phyloP scores from a whole-genome alignment of 106 monocot species.

The Dactylorhiza incarnata region DNA sequence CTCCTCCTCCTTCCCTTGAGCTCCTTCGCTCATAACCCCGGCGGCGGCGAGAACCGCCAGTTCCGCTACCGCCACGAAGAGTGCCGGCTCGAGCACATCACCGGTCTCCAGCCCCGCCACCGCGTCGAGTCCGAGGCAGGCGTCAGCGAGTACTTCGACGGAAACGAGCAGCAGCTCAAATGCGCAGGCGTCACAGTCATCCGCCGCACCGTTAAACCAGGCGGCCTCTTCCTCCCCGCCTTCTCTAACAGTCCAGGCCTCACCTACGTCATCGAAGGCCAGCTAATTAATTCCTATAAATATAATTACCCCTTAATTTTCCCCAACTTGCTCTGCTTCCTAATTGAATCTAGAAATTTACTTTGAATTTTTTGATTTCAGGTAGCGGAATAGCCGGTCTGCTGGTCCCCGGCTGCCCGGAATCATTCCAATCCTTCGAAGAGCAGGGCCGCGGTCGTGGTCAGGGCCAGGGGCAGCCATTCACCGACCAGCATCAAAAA shows the following conservation, averaged over 20 bases:
- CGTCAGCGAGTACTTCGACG: slow-evolving; percentile 27
- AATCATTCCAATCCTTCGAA: slow-evolving; percentile 21
- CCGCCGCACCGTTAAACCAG: slow-evolving; percentile 9
- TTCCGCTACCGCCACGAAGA: background rate
- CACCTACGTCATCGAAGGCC: slow-evolving; percentile 27
- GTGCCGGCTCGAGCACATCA: slow-evolving; percentile 25
- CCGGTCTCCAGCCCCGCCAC: slow-evolving; percentile 13
- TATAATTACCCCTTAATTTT: no score
- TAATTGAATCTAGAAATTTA: no score
- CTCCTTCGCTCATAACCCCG: slow-evolving; percentile 8
- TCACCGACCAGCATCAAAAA: slow-evolving; percentile 51
- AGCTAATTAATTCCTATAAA: background rate
- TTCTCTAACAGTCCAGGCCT: slow-evolving; percentile 25
- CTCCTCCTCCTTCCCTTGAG: slow-evolving; percentile 11
- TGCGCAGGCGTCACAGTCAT: slow-evolving; percentile 26
- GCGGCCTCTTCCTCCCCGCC: slow-evolving; percentile 16
- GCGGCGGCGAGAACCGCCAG: background rate
- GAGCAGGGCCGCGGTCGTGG: background rate
- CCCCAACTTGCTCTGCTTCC: no score
- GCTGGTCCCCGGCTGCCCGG: slow-evolving; percentile 38
- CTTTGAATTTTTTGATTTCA: background rate
- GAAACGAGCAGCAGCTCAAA: slow-evolving; percentile 18
- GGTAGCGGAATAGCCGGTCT: slow-evolving; percentile 20
- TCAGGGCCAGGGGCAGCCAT: background rate
- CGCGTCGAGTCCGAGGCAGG: slow-evolving; percentile 36